Percentiles rank a stretch among this genome's conserved stretches.
These are phyloP conservation scores for Helotiales sp. DNA, from an alignment of 2,329 filamentous ascomycete species.

Conservation along the genomic window DNA sequence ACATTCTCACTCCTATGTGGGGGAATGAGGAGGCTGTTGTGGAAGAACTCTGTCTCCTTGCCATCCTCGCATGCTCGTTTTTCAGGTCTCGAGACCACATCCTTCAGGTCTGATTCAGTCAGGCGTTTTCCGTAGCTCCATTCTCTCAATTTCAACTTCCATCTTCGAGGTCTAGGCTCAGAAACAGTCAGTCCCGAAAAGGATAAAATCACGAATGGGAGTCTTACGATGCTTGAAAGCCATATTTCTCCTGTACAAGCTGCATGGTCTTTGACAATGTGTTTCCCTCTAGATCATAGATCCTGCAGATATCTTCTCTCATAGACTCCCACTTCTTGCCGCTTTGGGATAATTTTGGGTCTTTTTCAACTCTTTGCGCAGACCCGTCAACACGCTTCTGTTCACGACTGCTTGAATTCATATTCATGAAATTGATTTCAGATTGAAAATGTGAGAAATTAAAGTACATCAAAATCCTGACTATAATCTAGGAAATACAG, in stretches of 20 bases:
- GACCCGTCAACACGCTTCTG: not conserved
- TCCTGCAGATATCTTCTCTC: not conserved
- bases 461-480: not conserved
- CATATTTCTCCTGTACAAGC: not conserved
- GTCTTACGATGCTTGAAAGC: slow-evolving; percentile 6
- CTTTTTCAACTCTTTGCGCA: not conserved
- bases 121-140: slow-evolving; percentile 13
- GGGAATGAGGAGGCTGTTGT: not conserved
- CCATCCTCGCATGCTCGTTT: not conserved
- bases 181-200: not conserved
- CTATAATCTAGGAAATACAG: not conserved
- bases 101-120: slow-evolving; percentile 7
- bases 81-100: not conserved
- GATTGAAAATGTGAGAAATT: not conserved
- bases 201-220: too few relatives aligned
- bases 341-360: not conserved
- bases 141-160: slow-evolving; percentile 8
- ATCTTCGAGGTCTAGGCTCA: slow-evolving; percentile 9
- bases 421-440: not conserved
- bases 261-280: slow-evolving; percentile 9
- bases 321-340: not conserved
- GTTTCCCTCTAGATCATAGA: not conserved
- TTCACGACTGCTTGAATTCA: not conserved
- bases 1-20: not conserved
- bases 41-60: not conserved